These are phyloP conservation scores for Trichoderma sp. DNA, from an alignment of 2,329 filamentous ascomycete species.

Conservation along the genomic window DNA sequence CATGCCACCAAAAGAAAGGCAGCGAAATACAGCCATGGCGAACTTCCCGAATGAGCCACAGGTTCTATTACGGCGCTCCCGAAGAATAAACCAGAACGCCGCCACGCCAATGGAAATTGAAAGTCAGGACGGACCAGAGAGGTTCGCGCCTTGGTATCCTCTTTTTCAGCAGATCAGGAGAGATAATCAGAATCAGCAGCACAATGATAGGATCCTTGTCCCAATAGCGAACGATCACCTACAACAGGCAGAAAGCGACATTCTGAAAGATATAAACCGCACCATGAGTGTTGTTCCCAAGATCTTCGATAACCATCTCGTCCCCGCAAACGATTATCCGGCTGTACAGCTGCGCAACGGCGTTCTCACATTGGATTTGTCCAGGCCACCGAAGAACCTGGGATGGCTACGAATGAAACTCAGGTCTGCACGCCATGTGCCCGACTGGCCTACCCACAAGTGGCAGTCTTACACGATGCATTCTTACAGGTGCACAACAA, in stretches of 20 bases:
- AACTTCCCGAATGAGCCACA: background rate
- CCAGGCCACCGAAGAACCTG: background rate
- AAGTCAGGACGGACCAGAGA: background rate
- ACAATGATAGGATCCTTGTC: background rate
- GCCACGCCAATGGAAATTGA: background rate
- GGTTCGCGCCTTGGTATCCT: constrained; percentile 8
- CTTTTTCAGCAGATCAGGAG: background rate
- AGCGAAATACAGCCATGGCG: background rate
- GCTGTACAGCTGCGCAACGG: constrained; percentile 2
- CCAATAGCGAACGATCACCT: background rate
- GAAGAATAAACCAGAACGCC: background rate
- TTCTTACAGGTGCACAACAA: background rate
- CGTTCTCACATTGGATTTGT: background rate
- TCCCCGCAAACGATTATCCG: background rate
- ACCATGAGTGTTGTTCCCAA: background rate
- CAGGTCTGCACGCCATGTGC: background rate
- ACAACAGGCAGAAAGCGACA: background rate
- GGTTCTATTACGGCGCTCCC: background rate
- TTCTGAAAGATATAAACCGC: background rate
- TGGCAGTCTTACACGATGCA: background rate
- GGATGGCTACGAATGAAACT: background rate
- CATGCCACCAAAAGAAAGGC: background rate
- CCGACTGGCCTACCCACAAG: background rate
- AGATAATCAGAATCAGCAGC: background rate
- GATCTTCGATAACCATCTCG: background rate